Conservation (phyloP, 768 basidiomycete genomes). For the Naganishia vishniacii region DNA sequence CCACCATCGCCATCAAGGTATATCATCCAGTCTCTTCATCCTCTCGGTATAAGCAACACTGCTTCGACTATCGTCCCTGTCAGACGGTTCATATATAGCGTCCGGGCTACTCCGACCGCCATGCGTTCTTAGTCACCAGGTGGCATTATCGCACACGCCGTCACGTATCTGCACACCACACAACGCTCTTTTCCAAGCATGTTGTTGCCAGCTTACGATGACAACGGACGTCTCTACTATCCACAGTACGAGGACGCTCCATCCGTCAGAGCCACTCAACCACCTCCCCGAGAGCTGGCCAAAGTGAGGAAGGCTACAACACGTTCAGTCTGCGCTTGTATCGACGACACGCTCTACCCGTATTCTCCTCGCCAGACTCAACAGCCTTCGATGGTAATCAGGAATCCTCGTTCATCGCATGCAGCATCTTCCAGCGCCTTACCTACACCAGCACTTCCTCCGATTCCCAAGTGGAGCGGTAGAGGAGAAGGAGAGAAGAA, state of each 20-base stretch:
- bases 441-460: background rate
- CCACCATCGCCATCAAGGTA: no score
- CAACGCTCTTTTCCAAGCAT: background rate
- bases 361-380: background rate
- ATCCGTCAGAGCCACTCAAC: background rate
- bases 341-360: conserved; percentile 12
- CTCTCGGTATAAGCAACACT: no score
- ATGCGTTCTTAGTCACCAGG: no score
- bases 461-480: conserved; percentile 7
- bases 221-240: conserved; percentile 18
- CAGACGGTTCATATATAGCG: no score
- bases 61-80: no score
- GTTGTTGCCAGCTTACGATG: conserved; percentile 12
- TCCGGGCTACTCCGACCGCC: no score
- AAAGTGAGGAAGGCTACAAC: background rate
- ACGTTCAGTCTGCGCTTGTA: conserved; percentile 8
- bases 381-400: conserved; percentile 1
- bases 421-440: background rate
- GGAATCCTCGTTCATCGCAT: background rate
- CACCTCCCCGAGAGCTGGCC: background rate
- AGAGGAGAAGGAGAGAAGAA: conserved; percentile 9
- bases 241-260: conserved; percentile 9
- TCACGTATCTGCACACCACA: background rate
- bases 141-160: no score
- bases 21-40: no score